phyloP scores from a whole-genome alignment of 495 filamentous ascomycete species.

The Xylaria intraflava region DNA sequence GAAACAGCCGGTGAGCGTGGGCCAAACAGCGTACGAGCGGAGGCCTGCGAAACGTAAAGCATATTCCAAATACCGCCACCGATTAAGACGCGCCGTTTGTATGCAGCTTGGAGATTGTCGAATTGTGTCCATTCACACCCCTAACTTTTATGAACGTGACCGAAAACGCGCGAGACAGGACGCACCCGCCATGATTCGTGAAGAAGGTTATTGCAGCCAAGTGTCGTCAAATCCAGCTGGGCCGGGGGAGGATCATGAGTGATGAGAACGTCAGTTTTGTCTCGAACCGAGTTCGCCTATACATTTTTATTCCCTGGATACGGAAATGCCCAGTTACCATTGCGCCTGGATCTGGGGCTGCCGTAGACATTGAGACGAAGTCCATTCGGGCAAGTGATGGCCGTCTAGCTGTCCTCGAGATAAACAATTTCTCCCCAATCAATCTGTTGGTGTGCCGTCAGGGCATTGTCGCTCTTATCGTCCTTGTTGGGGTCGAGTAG shows the following conservation, averaged over 20 bases:
- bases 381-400: conserved; percentile 25
- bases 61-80: conserved; percentile 21
- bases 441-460: conserved; percentile 9
- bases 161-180: conserved; percentile 67
- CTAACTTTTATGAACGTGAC: conserved; percentile 59
- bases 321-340: conserved; percentile 30
- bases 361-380: conserved; percentile 33
- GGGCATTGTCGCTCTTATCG: conserved; percentile 13
- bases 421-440: conserved; percentile 45
- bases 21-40: background rate
- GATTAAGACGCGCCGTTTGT: conserved; percentile 13
- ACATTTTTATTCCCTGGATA: conserved; percentile 16
- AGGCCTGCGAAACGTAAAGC: background rate
- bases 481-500: conserved; percentile 17
- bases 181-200: conserved; percentile 60
- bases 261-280: conserved; percentile 59
- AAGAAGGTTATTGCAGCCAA: conserved; percentile 63
- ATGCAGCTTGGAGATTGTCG: conserved; percentile 18
- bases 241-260: conserved; percentile 64
- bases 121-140: conserved; percentile 33
- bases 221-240: conserved; percentile 53
- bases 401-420: conserved; percentile 31
- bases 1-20: background rate
- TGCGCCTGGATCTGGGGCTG: conserved; percentile 27
- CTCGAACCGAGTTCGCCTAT: conserved; percentile 40